Evolutionary conservation across 352 stramenopile genomes (phyloP).

Genomic region (Aphanomyces astaci): DNA sequence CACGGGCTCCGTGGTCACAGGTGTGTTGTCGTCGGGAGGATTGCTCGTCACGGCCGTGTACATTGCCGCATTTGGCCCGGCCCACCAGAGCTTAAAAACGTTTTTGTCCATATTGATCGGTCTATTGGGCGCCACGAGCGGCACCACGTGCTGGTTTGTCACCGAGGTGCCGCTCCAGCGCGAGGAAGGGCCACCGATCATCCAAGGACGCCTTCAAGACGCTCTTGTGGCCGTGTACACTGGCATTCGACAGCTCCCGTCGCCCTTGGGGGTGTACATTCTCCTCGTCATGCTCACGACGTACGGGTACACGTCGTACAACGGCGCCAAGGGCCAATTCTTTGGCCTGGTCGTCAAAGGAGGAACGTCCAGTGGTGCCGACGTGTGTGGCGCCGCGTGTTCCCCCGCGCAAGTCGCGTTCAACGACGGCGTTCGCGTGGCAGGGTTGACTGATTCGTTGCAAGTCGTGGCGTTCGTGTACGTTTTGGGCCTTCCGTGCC

Average conservation of each 20-base stretch:
- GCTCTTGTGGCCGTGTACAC: constrained; percentile 43
- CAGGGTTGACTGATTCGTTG: constrained; percentile 45
- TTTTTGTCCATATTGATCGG: constrained; percentile 66
- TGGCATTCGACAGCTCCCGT: constrained; percentile 39
- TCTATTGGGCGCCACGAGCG: constrained; percentile 50
- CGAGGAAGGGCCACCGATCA: constrained; percentile 20
- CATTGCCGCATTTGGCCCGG: constrained; percentile 62
- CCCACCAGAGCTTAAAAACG: constrained; percentile 51
- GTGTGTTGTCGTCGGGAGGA: constrained; percentile 52
- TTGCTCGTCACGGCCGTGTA: constrained; percentile 60
- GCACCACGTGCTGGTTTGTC: constrained; percentile 46
- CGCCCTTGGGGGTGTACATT: constrained; percentile 38
- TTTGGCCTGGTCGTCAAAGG: constrained; percentile 51
- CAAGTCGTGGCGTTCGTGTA: constrained; percentile 45
- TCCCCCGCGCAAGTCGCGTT: constrained; percentile 30
- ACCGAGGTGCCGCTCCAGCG: constrained; percentile 34
- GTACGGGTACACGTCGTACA: constrained; percentile 57
- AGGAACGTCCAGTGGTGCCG: constrained; percentile 38
- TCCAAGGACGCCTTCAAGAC: background rate
- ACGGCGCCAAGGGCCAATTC: constrained; percentile 56
- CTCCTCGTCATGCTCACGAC: constrained; percentile 44
- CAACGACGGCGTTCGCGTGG: constrained; percentile 48
- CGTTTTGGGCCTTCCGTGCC: constrained; percentile 39
- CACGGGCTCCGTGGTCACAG: constrained; percentile 46
- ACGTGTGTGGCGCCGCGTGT: constrained; percentile 29